A percentile compares a stretch with the other conserved stretches of the same genome.
Evolutionary conservation across 768 basidiomycete genomes (phyloP).

Genomic region (Boletus rubescentipes): DNA sequence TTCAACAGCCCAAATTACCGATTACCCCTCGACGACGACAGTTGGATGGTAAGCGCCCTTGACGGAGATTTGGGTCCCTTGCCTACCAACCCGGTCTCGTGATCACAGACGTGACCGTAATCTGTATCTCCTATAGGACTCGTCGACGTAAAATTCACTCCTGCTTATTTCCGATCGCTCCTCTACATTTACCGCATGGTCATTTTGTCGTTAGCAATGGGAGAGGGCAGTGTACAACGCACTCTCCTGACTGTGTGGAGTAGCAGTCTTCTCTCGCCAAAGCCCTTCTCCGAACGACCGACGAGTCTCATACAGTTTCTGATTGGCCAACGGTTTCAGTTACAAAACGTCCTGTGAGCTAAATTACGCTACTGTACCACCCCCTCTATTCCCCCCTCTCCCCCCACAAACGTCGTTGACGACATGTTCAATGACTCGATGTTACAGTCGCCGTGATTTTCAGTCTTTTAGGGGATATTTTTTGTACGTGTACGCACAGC

Average conservation of each 20-base stretch:
- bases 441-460: background rate
- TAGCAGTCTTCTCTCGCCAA: background rate
- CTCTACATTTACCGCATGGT: background rate
- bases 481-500: conserved; percentile 10
- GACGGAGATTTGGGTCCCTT: background rate
- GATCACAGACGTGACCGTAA: background rate
- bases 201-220: background rate
- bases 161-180: conserved; percentile 6
- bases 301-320: background rate
- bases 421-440: conserved; percentile 1
- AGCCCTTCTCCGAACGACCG: background rate
- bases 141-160: conserved; percentile 10
- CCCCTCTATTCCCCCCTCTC: background rate
- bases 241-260: background rate
- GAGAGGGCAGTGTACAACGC: background rate
- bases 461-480: background rate
- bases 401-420: background rate
- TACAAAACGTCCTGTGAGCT: background rate
- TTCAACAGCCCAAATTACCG: background rate
- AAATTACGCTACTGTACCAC: background rate
- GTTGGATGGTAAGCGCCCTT: background rate
- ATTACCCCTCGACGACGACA: too few relatives aligned
- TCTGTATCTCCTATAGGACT: background rate
- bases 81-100: background rate
- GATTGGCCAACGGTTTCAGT: conserved; percentile 2